These are phyloP conservation scores for Cercospora berteroae DNA, from an alignment of 2,329 filamentous ascomycete genomes.

Conservation along the genomic window DNA sequence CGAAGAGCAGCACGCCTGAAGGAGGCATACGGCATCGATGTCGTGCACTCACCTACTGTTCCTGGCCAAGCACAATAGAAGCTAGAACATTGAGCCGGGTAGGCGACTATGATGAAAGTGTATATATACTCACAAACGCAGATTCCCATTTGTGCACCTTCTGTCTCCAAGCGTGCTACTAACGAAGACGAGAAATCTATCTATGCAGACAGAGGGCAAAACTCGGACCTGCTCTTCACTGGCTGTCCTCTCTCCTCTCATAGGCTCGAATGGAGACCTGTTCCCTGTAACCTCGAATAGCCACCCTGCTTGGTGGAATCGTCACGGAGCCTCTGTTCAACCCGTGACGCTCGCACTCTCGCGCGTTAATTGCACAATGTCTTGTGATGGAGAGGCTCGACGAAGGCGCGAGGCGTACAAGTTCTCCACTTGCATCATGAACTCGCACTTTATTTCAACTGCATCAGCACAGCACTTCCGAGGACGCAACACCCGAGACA, in stretches of 20 bases:
- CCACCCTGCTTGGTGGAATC: background rate
- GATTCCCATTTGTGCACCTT: conserved; percentile 9
- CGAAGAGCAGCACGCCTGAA: conserved; percentile 76
- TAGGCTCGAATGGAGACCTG: background rate
- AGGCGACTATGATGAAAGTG: conserved; percentile 6
- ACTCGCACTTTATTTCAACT: no score
- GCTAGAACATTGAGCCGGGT: background rate
- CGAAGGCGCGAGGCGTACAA: background rate
- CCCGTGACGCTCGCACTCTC: background rate
- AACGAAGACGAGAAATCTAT: background rate
- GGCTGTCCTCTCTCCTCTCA: background rate
- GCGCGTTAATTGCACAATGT: background rate
- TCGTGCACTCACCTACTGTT: conserved; percentile 41
- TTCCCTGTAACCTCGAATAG: background rate
- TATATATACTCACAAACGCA: conserved; percentile 20
- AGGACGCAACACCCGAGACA: no score
- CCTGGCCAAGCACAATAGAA: conserved; percentile 11
- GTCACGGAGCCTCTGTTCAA: background rate
- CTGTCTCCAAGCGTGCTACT: background rate
- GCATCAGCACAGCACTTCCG: no score
- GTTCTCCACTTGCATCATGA: background rate
- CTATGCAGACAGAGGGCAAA: background rate
- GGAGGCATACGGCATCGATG: conserved; percentile 84
- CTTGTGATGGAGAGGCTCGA: background rate
- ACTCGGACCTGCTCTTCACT: background rate